phyloP scores from a whole-genome alignment of 1,284 basidiomycete species.

The Apiotrichum domesticum region DNA sequence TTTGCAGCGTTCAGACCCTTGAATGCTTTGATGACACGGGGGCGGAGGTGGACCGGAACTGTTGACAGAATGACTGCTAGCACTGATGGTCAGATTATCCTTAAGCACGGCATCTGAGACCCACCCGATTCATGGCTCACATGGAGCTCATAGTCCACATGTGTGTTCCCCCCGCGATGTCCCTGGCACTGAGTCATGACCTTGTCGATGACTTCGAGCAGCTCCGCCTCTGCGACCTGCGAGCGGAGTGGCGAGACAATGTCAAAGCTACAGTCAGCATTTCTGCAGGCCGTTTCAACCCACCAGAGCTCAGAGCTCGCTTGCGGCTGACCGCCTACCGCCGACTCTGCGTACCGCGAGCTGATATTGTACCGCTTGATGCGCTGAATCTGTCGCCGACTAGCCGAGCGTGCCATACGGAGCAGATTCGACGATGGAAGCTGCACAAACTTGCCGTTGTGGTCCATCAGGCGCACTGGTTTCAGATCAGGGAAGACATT shows the following conservation, averaged over 20 bases:
- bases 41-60: constrained; percentile 28
- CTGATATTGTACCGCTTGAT: constrained; percentile 88
- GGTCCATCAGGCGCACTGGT: constrained; percentile 69
- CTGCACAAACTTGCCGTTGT: constrained; percentile 71
- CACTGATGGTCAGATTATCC: constrained; percentile 18
- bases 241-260: constrained; percentile 45
- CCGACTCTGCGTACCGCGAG: constrained; percentile 54
- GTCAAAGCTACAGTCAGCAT: constrained; percentile 36
- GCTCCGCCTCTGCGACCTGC: constrained; percentile 44
- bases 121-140: constrained; percentile 40
- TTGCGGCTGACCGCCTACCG: constrained; percentile 42
- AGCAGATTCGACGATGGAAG: constrained; percentile 71
- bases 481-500: constrained; percentile 57
- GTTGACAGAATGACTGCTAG: constrained; percentile 35
- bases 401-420: constrained; percentile 79
- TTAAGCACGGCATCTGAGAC: background rate
- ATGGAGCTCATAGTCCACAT: constrained; percentile 45
- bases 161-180: constrained; percentile 19
- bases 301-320: constrained; percentile 39
- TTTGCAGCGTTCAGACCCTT: constrained; percentile 23
- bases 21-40: constrained; percentile 34
- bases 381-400: constrained; percentile 62
- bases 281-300: background rate
- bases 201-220: constrained; percentile 45
- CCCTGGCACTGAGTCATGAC: constrained; percentile 44